Percentiles rank a stretch among this genome's conserved stretches.
Evolutionary conservation across 495 filamentous ascomycete species (phyloP).

Genomic region (Hypoxylon intermedium): DNA sequence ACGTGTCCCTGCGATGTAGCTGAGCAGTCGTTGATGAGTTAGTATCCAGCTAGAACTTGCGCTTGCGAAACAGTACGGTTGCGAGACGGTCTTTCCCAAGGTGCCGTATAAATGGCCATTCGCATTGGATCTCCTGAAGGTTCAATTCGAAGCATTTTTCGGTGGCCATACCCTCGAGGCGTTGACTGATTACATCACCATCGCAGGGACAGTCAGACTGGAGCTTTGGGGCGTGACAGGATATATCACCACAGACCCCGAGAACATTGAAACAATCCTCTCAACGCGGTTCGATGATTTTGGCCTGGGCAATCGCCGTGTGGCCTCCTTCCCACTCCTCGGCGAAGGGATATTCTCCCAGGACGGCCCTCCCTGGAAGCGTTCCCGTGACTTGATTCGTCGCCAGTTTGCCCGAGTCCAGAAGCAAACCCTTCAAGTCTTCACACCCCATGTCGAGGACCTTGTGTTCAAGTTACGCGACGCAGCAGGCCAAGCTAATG

Average conservation of each 20-base stretch:
- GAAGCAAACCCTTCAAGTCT: slow-evolving; percentile 28
- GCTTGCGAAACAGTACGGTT: too few relatives aligned
- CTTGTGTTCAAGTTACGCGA: slow-evolving; percentile 45
- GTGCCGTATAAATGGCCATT: slow-evolving; percentile 47
- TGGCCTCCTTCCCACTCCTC: slow-evolving; percentile 48
- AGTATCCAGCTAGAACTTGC: too few relatives aligned
- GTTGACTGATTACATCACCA: slow-evolving; percentile 13
- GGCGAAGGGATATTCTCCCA: slow-evolving; percentile 64
- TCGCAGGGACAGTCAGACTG: slow-evolving; percentile 17
- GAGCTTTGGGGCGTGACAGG: slow-evolving; percentile 38
- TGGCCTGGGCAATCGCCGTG: slow-evolving; percentile 46
- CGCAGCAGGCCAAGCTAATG: slow-evolving; percentile 29
- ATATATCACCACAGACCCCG: slow-evolving; percentile 49
- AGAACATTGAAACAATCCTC: slow-evolving; percentile 52
- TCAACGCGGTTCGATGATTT: slow-evolving; percentile 49
- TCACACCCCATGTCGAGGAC: slow-evolving; percentile 50
- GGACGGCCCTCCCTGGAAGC: slow-evolving; percentile 60
- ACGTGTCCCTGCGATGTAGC: too few relatives aligned
- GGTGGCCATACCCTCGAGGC: slow-evolving; percentile 22
- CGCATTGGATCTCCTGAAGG: slow-evolving; percentile 42
- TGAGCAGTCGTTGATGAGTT: too few relatives aligned
- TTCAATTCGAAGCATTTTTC: slow-evolving; percentile 33
- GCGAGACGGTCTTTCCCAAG: too few relatives aligned
- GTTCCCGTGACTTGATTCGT: slow-evolving; percentile 61
- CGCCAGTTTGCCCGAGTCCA: slow-evolving; percentile 57